These are phyloP conservation scores for Verruconis gallopava DNA, from an alignment of 2,329 filamentous ascomycete species.

Conservation along the genomic window DNA sequence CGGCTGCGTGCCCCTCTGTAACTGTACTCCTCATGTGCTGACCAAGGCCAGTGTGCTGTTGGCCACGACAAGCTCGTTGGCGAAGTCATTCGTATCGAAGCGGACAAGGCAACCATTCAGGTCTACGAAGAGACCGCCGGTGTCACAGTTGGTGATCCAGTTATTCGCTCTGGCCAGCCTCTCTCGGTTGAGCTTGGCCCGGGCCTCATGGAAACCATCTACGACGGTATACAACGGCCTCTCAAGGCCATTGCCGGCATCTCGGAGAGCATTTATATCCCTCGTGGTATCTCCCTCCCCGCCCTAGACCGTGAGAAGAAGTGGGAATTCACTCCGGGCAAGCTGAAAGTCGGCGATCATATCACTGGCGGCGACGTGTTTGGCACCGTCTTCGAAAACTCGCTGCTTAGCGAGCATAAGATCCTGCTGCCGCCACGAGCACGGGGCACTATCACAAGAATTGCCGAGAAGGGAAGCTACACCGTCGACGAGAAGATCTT, in stretches of 20 bases:
- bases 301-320: conserved; percentile 83
- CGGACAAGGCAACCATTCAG: conserved; percentile 92
- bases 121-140: conserved; percentile 99
- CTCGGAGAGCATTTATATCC: conserved; percentile 90
- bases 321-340: conserved; percentile 84
- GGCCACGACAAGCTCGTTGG: conserved; percentile 85
- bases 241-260: conserved; percentile 69
- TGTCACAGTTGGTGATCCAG: conserved; percentile 90
- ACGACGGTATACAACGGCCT: conserved; percentile 96
- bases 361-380: conserved; percentile 94
- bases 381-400: conserved; percentile 92
- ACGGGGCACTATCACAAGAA: conserved; percentile 81
- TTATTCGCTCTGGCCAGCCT: conserved; percentile 81
- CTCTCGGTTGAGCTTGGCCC: conserved; percentile 94
- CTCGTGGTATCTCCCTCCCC: conserved; percentile 78
- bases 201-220: conserved; percentile 96
- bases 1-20: conserved; percentile 20
- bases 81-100: conserved; percentile 96
- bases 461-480: conserved; percentile 80
- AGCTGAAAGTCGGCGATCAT: conserved; percentile 89
- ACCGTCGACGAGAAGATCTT: conserved; percentile 89
- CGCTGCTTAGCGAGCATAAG: conserved; percentile 82
- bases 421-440: conserved; percentile 84
- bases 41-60: conserved; percentile 58
- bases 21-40: neutral